Evolutionary conservation across 164 flowering plant species (phyloP), one percentile per base, ranked within the genome.

Genomic region (Liriodendron chinense): DNA sequence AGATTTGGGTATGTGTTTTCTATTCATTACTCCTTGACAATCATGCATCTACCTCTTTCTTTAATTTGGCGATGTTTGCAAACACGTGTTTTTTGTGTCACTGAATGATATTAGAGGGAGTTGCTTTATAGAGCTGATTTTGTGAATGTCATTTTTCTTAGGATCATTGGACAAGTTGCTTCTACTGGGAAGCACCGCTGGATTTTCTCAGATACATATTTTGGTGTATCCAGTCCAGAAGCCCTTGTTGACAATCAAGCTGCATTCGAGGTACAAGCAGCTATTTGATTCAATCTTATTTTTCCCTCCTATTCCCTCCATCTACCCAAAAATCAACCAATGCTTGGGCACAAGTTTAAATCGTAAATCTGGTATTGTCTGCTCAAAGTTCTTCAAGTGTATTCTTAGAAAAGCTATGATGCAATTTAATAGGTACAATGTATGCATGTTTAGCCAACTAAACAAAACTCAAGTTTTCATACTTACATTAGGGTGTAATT

Each of bases 101-200:
- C 26, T 28, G 9, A 67, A 28, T 67, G 69, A 67, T 14, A 12
- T 26, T 28, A 34, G 26, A 67, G 0, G 47, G 18, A 34, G 47
- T 18, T 24, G n/a, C n/a, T 25, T 16, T 26, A 28, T 26, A 5
- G 23, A 65, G 72, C 70, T 82, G 18, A 74, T 63, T 47, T 57
- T 72, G n/a, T 64, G 63, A 68, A 57, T 47, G 1, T 80, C 69
- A 48, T 74, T 43, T 22, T 64, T 43, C 73, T 24, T 67, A 94
- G 97, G 69, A 63, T 85, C 68, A 80, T 92, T 74, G 98, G 98
- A 50, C 84, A 80, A 83, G 86, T 86, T 73, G 94, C 93, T 83
- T 83, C 85, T 69, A 80, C 82, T 72, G 91, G 89, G 75, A 86
- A 83, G 72, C 86, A 91, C 71, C 74, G 61, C 18, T 94, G 95